Evolutionary conservation across 1,139 yeast species (phyloP).

Genomic region (Blastobotrys proliferans): DNA sequence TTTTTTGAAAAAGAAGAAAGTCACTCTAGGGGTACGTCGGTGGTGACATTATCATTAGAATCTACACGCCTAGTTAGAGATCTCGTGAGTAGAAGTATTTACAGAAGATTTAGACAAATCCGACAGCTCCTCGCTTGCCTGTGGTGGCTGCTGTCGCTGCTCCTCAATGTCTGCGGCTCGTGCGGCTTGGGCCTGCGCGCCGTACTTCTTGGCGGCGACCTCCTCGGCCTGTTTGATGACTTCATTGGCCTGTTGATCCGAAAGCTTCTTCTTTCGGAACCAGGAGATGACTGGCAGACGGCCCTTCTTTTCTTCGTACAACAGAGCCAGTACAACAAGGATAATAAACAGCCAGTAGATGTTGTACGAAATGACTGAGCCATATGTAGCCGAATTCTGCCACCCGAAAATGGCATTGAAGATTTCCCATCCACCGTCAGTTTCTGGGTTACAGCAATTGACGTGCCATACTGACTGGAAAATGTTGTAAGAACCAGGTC

Average conservation of each 20-base stretch:
- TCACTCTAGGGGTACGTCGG: too few species aligned
- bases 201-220: conserved; percentile 23
- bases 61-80: not conserved
- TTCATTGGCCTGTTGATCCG: conserved; percentile 29
- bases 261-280: conserved; percentile 25
- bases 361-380: conserved; percentile 76
- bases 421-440: conserved; percentile 89
- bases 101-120: not conserved
- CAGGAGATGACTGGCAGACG: conserved; percentile 27
- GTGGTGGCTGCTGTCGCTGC: not conserved
- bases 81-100: not conserved
- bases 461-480: conserved; percentile 87
- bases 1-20: not conserved
- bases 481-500: conserved; percentile 92
- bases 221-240: conserved; percentile 31
- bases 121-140: not conserved
- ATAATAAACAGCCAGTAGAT: conserved; percentile 71
- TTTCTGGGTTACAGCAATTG: conserved; percentile 90
- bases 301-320: conserved; percentile 55
- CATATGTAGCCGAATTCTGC: conserved; percentile 94
- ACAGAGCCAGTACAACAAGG: conserved; percentile 42
- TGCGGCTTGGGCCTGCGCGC: conserved; percentile 1
- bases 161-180: not conserved
- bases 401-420: conserved; percentile 91
- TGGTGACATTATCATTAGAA: too few species aligned